Evolutionary conservation across 257 asterid genomes (phyloP), one percentile per base, ranked within the genome.

Genomic region (Solanum sitiens): DNA sequence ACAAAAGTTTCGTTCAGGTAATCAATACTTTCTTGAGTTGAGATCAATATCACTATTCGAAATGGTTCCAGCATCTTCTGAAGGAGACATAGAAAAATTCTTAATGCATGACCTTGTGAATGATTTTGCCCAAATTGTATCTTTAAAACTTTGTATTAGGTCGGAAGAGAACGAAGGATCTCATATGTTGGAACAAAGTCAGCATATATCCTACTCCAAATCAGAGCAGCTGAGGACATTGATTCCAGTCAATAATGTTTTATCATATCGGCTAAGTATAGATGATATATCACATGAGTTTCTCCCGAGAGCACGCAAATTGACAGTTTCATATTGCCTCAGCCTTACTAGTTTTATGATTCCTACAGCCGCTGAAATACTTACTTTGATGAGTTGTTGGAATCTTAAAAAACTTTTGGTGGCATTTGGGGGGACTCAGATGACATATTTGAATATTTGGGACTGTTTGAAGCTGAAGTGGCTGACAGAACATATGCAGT

Each of bases 291-390:
- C 59, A 30, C 65, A 63, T 18, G 83, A 68, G 61, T 37, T 25
- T 65, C 32, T 83, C 32, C 84, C 87, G 2, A 53, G 8, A 12
- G 37, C 45, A 25, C 71, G 20, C 18, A 0, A 0, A 16, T n/a
- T 87, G 33, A 2, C 0, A 0, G 61, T 87, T 11, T 0, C 0
- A 0, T 0, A 1, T 1, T 50, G 71, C 35, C 27, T 3, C 59
- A 13, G 11, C n/a, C 20, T 87, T 32, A 79, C 30, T 0, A 3
- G 14, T 73, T 23, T 83, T 37, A 70, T 72, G 40, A 3, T 79
- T 63, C 86, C 86, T 0, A 39, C 20, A 2, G 40, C 47, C 65
- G 63, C 25, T 65, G 35, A 77, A 87, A 32, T 0, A 0, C 32
- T 67, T 4, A 0, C 2, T 3, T 4, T 83, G 11, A 0, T 0